Conservation (phyloP, 345 rosid species). For the Toxicodendron radicans region DNA sequence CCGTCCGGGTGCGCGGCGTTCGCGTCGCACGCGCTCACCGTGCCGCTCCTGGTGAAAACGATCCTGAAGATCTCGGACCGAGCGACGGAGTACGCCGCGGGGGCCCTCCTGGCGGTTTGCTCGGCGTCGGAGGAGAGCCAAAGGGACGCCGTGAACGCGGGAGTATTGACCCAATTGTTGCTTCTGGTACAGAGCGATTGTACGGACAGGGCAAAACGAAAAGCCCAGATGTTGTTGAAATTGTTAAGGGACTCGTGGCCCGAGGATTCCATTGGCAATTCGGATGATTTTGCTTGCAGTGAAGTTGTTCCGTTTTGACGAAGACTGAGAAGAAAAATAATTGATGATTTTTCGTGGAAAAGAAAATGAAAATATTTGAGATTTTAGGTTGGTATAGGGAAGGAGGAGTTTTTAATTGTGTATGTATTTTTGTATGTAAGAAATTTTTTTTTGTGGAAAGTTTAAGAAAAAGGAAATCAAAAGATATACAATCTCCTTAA, state of each 20-base stretch:
- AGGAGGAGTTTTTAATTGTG: conserved; percentile 35
- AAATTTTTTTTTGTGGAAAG: conserved; percentile 29
- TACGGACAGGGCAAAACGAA: conserved; percentile 94
- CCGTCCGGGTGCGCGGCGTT: conserved; percentile 74
- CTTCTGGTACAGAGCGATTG: conserved; percentile 90
- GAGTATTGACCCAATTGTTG: conserved; percentile 79
- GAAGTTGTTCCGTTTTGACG: conserved; percentile 72
- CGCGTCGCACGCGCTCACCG: conserved; percentile 68
- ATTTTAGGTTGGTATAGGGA: conserved; percentile 40
- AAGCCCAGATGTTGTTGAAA: conserved; percentile 89
- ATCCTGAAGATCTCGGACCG: conserved; percentile 78
- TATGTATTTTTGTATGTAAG: conserved; percentile 48
- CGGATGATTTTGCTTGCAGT: conserved; percentile 69
- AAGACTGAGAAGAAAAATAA: neutral
- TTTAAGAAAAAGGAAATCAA: conserved; percentile 7
- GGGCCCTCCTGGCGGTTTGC: conserved; percentile 74
- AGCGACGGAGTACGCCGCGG: conserved; percentile 95
- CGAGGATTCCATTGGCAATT: conserved; percentile 48
- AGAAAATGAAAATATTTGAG: conserved; percentile 16
- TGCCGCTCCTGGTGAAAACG: conserved; percentile 70
- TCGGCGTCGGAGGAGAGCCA: conserved; percentile 69
- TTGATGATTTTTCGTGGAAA: conserved; percentile 18
- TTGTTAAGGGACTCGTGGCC: conserved; percentile 87
- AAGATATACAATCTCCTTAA: neutral
- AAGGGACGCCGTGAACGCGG: conserved; percentile 82